Percentiles rank a stretch among this genome's conserved stretches.
These are phyloP conservation scores for Eucalyptus sp. DNA, from an alignment of 345 rosid genomes.

Conservation along the genomic window DNA sequence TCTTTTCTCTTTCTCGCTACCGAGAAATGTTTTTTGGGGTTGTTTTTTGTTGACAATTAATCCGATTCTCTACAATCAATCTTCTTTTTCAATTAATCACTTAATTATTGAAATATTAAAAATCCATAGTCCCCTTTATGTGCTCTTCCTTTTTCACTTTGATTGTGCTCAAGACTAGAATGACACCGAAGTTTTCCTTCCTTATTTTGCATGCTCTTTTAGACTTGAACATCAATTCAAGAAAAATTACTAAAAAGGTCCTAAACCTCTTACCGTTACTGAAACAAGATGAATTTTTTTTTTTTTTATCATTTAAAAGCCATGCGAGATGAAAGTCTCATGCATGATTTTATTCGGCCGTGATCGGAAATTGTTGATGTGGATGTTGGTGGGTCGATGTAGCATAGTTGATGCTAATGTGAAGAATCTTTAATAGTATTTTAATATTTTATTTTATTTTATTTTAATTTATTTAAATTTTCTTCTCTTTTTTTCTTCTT, in stretches of 20 bases:
- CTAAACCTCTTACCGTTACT: too few relatives aligned
- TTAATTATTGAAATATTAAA: background rate
- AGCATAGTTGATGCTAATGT: too few relatives aligned
- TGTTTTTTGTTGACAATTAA: background rate
- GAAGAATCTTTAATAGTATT: too few relatives aligned
- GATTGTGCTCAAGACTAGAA: background rate
- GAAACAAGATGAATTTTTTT: too few relatives aligned
- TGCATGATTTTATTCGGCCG: fast-evolving
- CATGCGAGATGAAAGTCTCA: too few relatives aligned
- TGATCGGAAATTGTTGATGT: too few relatives aligned
- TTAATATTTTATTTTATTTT: too few relatives aligned
- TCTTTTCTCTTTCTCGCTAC: fast-evolving
- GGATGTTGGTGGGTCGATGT: fast-evolving
- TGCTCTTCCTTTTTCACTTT: background rate
- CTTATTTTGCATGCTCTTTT: background rate
- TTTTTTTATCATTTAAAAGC: too few relatives aligned
- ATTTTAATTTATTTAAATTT: too few relatives aligned
- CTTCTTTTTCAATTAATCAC: background rate
- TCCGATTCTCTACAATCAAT: background rate
- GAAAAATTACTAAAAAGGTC: too few relatives aligned
- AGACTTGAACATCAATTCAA: background rate
- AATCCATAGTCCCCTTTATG: background rate
- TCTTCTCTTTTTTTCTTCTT: too few relatives aligned
- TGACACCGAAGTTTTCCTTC: background rate
- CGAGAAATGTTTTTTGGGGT: background rate